phyloP scores from a whole-genome alignment of 1,284 basidiomycete species.

The Cryptococcus sp. region DNA sequence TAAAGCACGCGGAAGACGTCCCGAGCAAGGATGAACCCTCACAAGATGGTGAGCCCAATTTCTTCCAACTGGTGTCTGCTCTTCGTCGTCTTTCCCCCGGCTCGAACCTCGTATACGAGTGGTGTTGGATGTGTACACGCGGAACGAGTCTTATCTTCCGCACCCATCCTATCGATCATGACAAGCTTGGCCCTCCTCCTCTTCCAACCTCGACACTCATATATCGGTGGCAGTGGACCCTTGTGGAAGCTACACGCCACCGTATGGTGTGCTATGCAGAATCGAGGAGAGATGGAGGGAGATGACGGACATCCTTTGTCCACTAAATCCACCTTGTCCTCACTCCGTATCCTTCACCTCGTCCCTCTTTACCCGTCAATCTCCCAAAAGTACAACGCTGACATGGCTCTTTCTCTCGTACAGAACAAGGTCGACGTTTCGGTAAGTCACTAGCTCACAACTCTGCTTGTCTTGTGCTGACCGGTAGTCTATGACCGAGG shows the following conservation, averaged over 20 bases:
- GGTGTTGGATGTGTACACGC: too few species aligned
- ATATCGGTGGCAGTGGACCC: too few species aligned
- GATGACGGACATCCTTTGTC: slow-evolving; percentile 14
- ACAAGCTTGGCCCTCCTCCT: too few species aligned
- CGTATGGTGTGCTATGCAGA: too few species aligned
- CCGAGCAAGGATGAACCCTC: slow-evolving; percentile 37
- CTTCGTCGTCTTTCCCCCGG: too few species aligned
- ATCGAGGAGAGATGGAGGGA: background rate
- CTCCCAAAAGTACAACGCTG: slow-evolving; percentile 1
- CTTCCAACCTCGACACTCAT: too few species aligned
- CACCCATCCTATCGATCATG: too few species aligned
- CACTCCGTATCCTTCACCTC: background rate
- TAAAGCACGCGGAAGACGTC: too few species aligned
- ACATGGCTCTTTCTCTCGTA: slow-evolving; percentile 1
- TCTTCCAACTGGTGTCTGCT: too few species aligned
- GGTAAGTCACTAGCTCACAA: slow-evolving; percentile 19
- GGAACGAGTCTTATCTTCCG: too few species aligned
- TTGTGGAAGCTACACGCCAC: too few species aligned
- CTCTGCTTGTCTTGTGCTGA: background rate
- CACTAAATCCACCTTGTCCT: slow-evolving; percentile 1
- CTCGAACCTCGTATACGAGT: too few species aligned
- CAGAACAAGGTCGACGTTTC: slow-evolving; percentile 48
- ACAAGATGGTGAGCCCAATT: slow-evolving; percentile 43
- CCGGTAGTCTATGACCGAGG: slow-evolving; percentile 69
- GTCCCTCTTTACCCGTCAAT: background rate